A percentile compares a stretch with the other conserved stretches of the same genome.
These are phyloP conservation scores for Pneumocystis wakefieldiae DNA, from an alignment of 1,139 yeast genomes.

Conservation along the genomic window DNA sequence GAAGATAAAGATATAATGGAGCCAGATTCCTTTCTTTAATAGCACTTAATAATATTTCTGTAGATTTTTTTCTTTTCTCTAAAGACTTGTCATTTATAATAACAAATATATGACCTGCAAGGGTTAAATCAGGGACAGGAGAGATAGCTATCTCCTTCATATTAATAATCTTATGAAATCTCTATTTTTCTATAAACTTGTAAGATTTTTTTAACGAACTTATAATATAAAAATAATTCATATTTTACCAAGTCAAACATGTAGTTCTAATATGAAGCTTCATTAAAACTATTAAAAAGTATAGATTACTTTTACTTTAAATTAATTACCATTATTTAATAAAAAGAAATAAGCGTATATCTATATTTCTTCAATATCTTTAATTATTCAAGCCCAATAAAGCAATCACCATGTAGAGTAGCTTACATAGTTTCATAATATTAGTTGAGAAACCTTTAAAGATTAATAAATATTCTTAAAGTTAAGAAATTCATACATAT, in stretches of 20 bases:
- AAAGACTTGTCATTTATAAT: constrained; percentile 32
- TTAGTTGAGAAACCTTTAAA: neutral
- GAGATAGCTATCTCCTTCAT: constrained; percentile 8
- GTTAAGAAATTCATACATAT: no score
- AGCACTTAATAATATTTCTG: constrained; percentile 35
- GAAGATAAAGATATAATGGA: constrained; percentile 67
- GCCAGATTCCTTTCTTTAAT: constrained; percentile 55
- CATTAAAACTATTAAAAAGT: neutral
- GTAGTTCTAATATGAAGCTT: neutral
- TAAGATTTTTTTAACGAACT: neutral
- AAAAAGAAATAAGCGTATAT: no score
- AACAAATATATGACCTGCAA: constrained; percentile 64
- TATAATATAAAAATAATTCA: neutral
- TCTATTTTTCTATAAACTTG: neutral
- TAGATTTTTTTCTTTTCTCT: constrained; percentile 30
- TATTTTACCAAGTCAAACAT: neutral
- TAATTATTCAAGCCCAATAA: no score
- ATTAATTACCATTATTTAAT: neutral
- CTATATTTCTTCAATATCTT: no score
- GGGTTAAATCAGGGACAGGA: constrained; percentile 49
- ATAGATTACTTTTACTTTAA: neutral
- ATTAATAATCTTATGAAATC: neutral
- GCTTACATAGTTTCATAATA: neutral
- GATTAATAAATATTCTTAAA: neutral
- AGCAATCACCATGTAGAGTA: neutral